Percentiles rank a stretch among this genome's conserved stretches.
Conservation (phyloP, 2,329 filamentous ascomycete species). For the Byssothecium circinans region DNA sequence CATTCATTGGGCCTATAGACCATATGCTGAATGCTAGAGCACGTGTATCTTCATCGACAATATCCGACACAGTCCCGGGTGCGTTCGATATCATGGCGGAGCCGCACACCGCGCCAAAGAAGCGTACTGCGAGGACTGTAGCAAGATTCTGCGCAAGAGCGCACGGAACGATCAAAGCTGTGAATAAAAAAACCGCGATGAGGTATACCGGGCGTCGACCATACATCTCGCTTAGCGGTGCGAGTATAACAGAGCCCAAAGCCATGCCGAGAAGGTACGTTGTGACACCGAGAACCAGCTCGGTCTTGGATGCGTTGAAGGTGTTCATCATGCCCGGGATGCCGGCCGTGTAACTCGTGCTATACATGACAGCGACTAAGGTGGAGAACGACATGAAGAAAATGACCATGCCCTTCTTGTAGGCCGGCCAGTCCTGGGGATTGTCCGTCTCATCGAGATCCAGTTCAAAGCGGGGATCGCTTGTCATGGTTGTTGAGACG, state of each 20-base stretch:
- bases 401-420: slow-evolving; percentile 59
- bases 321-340: slow-evolving; percentile 69
- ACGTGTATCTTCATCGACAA: slow-evolving; percentile 77
- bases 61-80: slow-evolving; percentile 80
- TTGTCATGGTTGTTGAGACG: slow-evolving; percentile 41
- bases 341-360: slow-evolving; percentile 75
- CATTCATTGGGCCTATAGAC: slow-evolving; percentile 83
- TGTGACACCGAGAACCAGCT: slow-evolving; percentile 75
- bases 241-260: slow-evolving; percentile 69
- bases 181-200: slow-evolving; percentile 64
- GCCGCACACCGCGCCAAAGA: slow-evolving; percentile 73
- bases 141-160: slow-evolving; percentile 68
- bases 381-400: slow-evolving; percentile 61
- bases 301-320: slow-evolving; percentile 60
- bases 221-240: slow-evolving; percentile 73
- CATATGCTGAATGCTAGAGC: slow-evolving; percentile 83
- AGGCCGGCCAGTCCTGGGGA: slow-evolving; percentile 68
- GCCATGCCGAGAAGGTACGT: slow-evolving; percentile 78
- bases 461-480: slow-evolving; percentile 68
- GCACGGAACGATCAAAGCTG: slow-evolving; percentile 70
- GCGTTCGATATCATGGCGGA: slow-evolving; percentile 81
- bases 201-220: slow-evolving; percentile 70
- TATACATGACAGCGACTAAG: slow-evolving; percentile 58
- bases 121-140: slow-evolving; percentile 70
- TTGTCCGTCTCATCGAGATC: slow-evolving; percentile 69